Conservation (phyloP, 345 rosid species). For the Linum usitatissimum region DNA sequence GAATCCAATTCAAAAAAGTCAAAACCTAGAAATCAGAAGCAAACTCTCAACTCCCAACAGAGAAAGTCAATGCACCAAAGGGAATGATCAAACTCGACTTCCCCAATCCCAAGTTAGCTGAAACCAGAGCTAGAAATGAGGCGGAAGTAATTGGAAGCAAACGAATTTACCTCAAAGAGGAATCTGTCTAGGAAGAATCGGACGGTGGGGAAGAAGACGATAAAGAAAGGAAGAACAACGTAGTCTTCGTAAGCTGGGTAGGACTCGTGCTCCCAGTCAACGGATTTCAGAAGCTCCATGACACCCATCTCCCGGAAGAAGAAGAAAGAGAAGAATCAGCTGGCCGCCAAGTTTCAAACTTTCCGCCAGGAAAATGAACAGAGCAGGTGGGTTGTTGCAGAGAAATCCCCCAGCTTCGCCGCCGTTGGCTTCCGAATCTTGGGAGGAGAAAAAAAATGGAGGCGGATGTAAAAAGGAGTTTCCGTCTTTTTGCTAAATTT, state of each 20-base stretch:
- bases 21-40: background rate
- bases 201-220: conserved; percentile 27
- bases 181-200: conserved; percentile 32
- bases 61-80: conserved; percentile 1
- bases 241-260: conserved; percentile 27
- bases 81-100: conserved; percentile 4
- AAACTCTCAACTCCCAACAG: background rate
- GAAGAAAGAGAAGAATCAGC: background rate
- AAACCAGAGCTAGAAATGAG: conserved; percentile 15
- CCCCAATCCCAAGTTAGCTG: background rate
- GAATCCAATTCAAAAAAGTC: background rate
- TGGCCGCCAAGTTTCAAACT: background rate
- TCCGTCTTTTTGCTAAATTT: too few relatives aligned
- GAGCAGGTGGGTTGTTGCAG: too few relatives aligned
- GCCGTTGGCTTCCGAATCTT: too few relatives aligned
- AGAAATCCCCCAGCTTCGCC: too few relatives aligned
- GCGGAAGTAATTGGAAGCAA: background rate
- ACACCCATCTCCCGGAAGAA: conserved; percentile 11
- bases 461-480: too few relatives aligned
- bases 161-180: conserved; percentile 31
- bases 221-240: conserved; percentile 23
- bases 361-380: too few relatives aligned
- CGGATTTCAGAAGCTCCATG: conserved; percentile 3
- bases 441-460: too few relatives aligned
- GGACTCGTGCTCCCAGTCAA: conserved; percentile 37